Percentiles rank a stretch among this genome's conserved stretches.
Conservation (phyloP, 2,329 filamentous ascomycete species). For the Fusarium acutatum region DNA sequence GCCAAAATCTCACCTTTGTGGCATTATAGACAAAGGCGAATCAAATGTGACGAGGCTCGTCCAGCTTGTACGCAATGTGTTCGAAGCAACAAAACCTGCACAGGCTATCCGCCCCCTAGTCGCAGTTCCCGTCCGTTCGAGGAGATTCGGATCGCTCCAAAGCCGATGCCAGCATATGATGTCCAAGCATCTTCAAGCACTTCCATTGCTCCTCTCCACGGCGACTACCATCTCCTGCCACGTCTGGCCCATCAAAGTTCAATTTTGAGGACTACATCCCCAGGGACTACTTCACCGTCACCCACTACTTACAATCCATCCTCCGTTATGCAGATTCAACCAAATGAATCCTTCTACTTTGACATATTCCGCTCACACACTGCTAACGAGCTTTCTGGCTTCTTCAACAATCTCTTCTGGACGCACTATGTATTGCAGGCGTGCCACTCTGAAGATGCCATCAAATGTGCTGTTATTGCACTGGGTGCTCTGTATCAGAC, state of each 20-base stretch:
- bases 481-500: constrained; percentile 74
- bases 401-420: constrained; percentile 74
- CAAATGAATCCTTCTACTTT: constrained; percentile 67
- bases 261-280: constrained; percentile 26
- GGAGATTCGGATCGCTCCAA: constrained; percentile 60
- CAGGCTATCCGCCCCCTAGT: constrained; percentile 68
- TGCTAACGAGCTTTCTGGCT: constrained; percentile 70
- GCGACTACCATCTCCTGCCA: constrained; percentile 44
- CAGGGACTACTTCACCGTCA: constrained; percentile 39
- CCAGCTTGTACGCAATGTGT: constrained; percentile 69
- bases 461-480: constrained; percentile 72
- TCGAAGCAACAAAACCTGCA: constrained; percentile 65
- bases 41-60: constrained; percentile 73
- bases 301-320: constrained; percentile 55
- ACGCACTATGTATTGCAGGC: constrained; percentile 68
- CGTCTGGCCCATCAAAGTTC: constrained; percentile 41
- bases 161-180: constrained; percentile 47
- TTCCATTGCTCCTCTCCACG: constrained; percentile 26
- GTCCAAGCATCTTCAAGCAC: constrained; percentile 24
- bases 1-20: constrained; percentile 31
- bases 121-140: constrained; percentile 57
- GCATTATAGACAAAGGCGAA: constrained; percentile 62
- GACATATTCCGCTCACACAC: constrained; percentile 69
- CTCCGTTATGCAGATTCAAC: constrained; percentile 55
- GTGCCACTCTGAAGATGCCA: constrained; percentile 68